Conservation (phyloP, 2,329 filamentous ascomycete genomes). For the Aspergillus quadricinctus region DNA sequence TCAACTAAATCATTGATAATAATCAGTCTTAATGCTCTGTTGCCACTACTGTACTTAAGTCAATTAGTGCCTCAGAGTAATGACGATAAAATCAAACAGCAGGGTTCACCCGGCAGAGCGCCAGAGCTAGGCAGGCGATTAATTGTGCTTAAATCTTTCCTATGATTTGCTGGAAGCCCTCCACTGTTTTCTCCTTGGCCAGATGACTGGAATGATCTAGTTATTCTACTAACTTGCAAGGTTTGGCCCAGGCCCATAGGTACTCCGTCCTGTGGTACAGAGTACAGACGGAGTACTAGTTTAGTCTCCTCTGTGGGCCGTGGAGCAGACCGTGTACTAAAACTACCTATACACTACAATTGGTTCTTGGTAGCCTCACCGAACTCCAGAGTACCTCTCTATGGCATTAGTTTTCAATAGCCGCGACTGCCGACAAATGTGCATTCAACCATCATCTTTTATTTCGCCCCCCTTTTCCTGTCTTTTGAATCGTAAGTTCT, state of each 20-base stretch:
- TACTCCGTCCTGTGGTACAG: neutral
- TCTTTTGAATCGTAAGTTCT: neutral
- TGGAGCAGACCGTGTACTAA: neutral
- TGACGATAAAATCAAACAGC: constrained; percentile 1
- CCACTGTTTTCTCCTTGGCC: neutral
- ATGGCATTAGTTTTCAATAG: constrained; percentile 11
- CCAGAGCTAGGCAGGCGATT: constrained; percentile 13
- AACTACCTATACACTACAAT: neutral
- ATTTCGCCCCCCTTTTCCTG: neutral
- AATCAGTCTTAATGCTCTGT: too few species aligned
- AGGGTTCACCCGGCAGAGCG: constrained; percentile 9
- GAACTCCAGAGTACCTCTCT: neutral
- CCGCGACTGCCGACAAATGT: constrained; percentile 22
- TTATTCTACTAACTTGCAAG: neutral
- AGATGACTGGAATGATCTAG: neutral
- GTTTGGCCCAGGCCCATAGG: too few species aligned
- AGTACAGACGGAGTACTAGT: neutral
- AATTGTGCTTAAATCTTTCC: constrained; percentile 7
- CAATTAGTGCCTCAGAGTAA: neutral
- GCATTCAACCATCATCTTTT: neutral
- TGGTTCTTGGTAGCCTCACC: neutral
- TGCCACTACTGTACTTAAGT: neutral
- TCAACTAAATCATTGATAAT: neutral
- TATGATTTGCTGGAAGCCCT: constrained; percentile 7
- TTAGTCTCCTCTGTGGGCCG: neutral